Conservation (phyloP, 345 rosid species). For the Brassica napus region DNA sequence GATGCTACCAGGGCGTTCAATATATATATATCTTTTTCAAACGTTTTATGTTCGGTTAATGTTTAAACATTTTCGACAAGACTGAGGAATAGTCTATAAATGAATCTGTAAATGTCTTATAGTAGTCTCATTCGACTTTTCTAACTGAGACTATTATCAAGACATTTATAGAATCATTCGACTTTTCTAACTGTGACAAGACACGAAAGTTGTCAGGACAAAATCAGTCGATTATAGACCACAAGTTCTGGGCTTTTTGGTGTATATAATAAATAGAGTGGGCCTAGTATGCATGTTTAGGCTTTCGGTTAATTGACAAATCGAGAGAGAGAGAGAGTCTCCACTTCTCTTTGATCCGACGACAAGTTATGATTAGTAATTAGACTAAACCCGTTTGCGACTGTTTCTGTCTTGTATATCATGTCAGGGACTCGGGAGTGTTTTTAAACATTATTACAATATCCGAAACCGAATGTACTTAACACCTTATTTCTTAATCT, state of each 20-base stretch:
- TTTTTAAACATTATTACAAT: background rate
- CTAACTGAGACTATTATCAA: background rate
- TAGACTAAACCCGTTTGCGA: background rate
- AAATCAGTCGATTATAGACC: conserved; percentile 5
- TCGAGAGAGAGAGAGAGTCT: background rate
- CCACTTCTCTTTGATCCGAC: background rate
- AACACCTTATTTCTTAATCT: background rate
- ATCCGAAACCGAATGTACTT: background rate
- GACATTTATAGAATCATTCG: background rate
- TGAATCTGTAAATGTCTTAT: no score
- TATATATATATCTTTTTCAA: no score
- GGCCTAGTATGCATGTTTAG: conserved; percentile 10
- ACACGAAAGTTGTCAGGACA: background rate
- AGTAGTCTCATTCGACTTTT: no score
- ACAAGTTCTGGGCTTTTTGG: conserved; percentile 8
- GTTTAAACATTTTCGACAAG: background rate
- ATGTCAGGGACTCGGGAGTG: background rate
- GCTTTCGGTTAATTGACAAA: background rate
- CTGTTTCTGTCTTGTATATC: background rate
- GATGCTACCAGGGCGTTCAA: no score
- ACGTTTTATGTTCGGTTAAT: background rate
- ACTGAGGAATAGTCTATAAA: background rate
- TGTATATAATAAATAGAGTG: background rate
- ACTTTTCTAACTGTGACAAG: background rate
- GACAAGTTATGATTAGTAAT: background rate